Evolutionary conservation across 2,329 filamentous ascomycete species (phyloP), one percentile per base, ranked within the genome.

Genomic region (Calonectria pseudoreteaudii): DNA sequence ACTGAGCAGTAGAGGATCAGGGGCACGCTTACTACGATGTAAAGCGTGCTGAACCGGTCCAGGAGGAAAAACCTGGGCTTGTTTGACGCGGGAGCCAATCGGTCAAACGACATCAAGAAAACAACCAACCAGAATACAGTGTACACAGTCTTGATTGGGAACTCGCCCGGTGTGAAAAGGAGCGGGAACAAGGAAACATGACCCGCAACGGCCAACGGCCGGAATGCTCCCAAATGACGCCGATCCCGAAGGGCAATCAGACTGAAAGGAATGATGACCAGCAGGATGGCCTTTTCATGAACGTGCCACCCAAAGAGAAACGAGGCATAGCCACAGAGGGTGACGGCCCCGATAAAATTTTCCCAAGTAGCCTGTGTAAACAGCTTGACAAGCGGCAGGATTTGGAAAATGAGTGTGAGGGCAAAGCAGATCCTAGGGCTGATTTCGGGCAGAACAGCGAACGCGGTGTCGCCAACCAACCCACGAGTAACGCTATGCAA

Each of bases 271-370:
- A 98, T 94, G 77, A 99, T 95, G 81, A 98, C 94, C 26, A 98
- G 91, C 28, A 99, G 90, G 71, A 99, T 94, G 1, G 97, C 97
- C 85, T 99, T 99, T 83, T 99, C 97, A 81, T 99, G 97, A 11
- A 99, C 97, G 82, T 99, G 97, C 95, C 96, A 99, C 71, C 97
- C 96, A 80, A 98, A 98, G 13, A 99, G 89, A 86, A 99, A 99
- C 0, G 96, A 98, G 0, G 96, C 94, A 82, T 98, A 99, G 72
- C 95, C 97, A 81, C 97, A 98, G 20, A 98, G 91, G 0, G 96
- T 98, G 56, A 98, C 91, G 0, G 95, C 93, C 4, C 95, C 95
- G 52, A 98, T 90, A 82, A 99, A 98, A 70, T 91, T 94, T 75
- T 98, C 94, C 94, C 95, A 98, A 0, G 91, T 95, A 2, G 95